These are phyloP conservation scores for Blumeria graminis DNA, from an alignment of 2,329 filamentous ascomycete genomes.

Conservation along the genomic window DNA sequence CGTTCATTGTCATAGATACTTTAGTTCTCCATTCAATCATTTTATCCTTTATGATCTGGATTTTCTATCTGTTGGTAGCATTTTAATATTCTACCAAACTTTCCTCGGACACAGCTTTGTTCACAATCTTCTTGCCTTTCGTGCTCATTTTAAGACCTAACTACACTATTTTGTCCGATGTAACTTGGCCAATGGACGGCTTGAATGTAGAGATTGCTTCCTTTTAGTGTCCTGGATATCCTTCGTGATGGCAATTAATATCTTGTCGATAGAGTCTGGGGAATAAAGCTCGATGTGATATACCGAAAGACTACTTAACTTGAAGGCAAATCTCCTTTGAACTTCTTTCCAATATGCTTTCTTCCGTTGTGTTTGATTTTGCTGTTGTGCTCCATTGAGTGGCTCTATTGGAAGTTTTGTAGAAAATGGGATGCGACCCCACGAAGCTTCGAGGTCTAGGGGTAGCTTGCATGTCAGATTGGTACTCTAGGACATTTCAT, in stretches of 20 bases:
- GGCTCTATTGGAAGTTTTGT: background rate
- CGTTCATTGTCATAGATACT: background rate
- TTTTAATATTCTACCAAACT: background rate
- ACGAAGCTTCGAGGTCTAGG: background rate
- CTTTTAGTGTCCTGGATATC: background rate
- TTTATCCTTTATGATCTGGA: background rate
- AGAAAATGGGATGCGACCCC: background rate
- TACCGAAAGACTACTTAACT: too few relatives aligned
- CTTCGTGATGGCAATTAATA: background rate
- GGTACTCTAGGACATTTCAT: background rate
- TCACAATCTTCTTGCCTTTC: background rate
- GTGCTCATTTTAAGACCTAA: background rate
- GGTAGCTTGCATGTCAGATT: background rate
- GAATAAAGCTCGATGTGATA: too few relatives aligned
- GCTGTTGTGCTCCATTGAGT: background rate
- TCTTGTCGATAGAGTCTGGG: background rate
- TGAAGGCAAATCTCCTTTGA: background rate
- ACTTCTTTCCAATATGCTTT: background rate
- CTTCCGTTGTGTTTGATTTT: background rate
- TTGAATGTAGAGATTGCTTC: background rate
- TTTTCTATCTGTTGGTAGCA: background rate
- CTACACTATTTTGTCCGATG: too few relatives aligned
- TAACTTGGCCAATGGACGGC: background rate
- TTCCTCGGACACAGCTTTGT: background rate
- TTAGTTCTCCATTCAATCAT: background rate